Base-by-base conservation (phyloP, 1,139 yeast genomes). In the Candida freyschussii region DNA sequence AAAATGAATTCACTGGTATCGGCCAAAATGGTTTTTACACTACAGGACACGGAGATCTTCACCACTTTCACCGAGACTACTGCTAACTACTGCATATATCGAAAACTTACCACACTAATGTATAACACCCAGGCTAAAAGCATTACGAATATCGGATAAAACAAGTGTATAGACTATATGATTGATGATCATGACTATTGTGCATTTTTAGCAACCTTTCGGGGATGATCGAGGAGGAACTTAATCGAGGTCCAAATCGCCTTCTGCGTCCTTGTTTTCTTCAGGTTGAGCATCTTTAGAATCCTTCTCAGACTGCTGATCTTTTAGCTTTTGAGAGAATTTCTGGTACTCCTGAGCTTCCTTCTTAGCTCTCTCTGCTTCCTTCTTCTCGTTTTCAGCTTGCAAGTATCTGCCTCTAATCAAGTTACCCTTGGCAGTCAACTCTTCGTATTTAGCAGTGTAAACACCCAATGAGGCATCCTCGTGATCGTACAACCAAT, bases 401-500 rank as follows among this genome's bases (percentile, higher is more conserved):
- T 91, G 85, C 53, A 81, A 69, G 71, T 84, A 91, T 70, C 98
- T 82, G 56, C 96, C 97, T 69, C 82, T 84, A 64, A 91, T 86
- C 51, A 91, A 69, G 72, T 93, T 91, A 64, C 98, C 98, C 55
- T 80, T 71, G 32, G 95, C 74, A 31, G 96, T 95, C 59, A 91
- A 78, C 66, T 91, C 98, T 68, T 93, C 98, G 67, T 89, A 87
- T 68, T 84, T 89, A 57, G 98, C 97, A 67, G 93, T 81, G 73
- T 91, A 91, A 65, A 83, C 86, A 53, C 94, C 98, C 77, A 91
- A 89, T 60, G 89, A 72, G 44, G 97, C 77, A 62, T 91, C 98
- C 59, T 84, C 91, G 57, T 98, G 97, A 38, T 86, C 98, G 65
- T 91, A 93, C 57, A 91, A 76, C 99, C 99, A 91, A 60, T 91